Evolutionary conservation across 306 rosid genomes (phyloP).

Genomic region (Glycine latifolia): DNA sequence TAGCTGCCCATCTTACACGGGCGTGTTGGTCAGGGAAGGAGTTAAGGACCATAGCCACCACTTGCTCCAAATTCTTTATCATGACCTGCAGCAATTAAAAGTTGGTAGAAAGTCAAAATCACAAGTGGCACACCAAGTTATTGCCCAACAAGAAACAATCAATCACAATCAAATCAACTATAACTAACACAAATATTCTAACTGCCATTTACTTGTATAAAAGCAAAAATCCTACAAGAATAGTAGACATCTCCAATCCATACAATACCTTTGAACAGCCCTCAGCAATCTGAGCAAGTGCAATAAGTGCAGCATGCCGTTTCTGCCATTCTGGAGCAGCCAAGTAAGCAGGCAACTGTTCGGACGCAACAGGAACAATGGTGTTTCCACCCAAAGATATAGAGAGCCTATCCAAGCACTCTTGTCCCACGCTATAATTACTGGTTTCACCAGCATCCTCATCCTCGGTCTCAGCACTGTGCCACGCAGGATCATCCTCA

Average conservation of each 20-base stretch:
- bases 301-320: slow-evolving; percentile 90
- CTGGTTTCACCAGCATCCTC: slow-evolving; percentile 93
- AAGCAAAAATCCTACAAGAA: not conserved
- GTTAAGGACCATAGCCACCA: slow-evolving; percentile 95
- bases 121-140: not conserved
- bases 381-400: slow-evolving; percentile 98
- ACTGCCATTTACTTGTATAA: not conserved
- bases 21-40: slow-evolving; percentile 96
- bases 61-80: slow-evolving; percentile 93
- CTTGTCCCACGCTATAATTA: slow-evolving; percentile 94
- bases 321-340: slow-evolving; percentile 95
- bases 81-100: slow-evolving; percentile 69
- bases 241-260: not conserved
- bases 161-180: not conserved
- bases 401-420: slow-evolving; percentile 90
- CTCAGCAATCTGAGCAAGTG: slow-evolving; percentile 93
- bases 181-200: not conserved
- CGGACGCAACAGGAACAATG: slow-evolving; percentile 94
- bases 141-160: not conserved
- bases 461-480: slow-evolving; percentile 80
- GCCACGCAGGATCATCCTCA: slow-evolving; percentile 92
- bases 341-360: slow-evolving; percentile 82
- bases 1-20: slow-evolving; percentile 99
- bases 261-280: slow-evolving; percentile 84
- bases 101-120: slow-evolving; percentile 2